Evolutionary conservation across 2,329 filamentous ascomycete genomes (phyloP), one percentile per base, ranked within the genome.

Genomic region (Arthrocladium fulminans): DNA sequence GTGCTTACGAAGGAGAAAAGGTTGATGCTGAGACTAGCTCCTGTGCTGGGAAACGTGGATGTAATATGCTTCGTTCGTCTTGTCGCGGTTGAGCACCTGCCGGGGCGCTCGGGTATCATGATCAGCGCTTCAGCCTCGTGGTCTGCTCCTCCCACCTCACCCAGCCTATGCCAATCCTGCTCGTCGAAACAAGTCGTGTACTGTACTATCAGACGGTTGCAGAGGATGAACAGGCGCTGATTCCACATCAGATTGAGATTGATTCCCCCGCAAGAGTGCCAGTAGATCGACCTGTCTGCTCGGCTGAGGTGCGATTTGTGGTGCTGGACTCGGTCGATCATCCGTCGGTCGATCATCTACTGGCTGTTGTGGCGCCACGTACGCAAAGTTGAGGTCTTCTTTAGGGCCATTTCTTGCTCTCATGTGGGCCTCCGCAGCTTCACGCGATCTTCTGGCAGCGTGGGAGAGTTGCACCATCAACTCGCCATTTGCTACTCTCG

Each of bases 381-480:
- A n/a, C n/a, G 10, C 3, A 25, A 6, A 22, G 12, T 20, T 30
- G n/a, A 23, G 6, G 25, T 39, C 41, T 44, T 10, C 45, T 46
- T 25, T 52, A 27, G 63, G 61, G 20, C 22, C 39, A 25, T 41
- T 17, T 24, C 8, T 12, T 5, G 3, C 5, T 19, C 15, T 10
- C 7, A 34, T 17, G 8, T 27, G 34, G 27, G 69, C 68, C 19
- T 64, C 63, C 7, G 67, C 69, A 17, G 68, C 60, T 45, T 69
- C 70, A 49, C 73, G 63, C 54, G 72, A 76, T 42, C 68, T 60
- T 20, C 71, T 71, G 1, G 75, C 76, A 59, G 70, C 69, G 22
- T 67, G 63, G 3, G 78, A 78, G 53, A 76, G 74, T 37, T 76
- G 73, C 50, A 70, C 67, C 51, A 83, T 79, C 49, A 75, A 67